These are phyloP conservation scores for Rutstroemia sp. DNA, from an alignment of 2,329 filamentous ascomycete genomes.

Conservation along the genomic window DNA sequence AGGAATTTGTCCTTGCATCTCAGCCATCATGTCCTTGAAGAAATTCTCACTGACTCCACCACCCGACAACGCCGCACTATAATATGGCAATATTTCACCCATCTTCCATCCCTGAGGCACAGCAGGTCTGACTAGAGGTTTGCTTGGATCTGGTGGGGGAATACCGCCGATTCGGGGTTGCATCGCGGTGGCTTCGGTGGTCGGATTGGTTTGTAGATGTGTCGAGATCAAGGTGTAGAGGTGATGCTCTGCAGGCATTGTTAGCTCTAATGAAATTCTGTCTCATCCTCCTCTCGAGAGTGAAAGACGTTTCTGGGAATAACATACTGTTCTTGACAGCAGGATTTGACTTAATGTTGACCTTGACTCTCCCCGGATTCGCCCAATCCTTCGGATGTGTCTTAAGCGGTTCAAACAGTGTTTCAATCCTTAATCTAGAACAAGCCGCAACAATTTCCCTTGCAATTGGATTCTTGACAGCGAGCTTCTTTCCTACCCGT, in stretches of 20 bases:
- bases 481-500: slow-evolving; percentile 64
- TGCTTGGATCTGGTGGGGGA: slow-evolving; percentile 52
- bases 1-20: slow-evolving; percentile 55
- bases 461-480: slow-evolving; percentile 79
- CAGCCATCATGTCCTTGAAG: slow-evolving; percentile 93
- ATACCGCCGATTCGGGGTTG: slow-evolving; percentile 66
- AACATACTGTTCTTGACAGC: slow-evolving; percentile 56
- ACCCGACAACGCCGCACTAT: slow-evolving; percentile 83
- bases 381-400: slow-evolving; percentile 95
- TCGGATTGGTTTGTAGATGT: slow-evolving; percentile 72
- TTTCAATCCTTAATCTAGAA: slow-evolving; percentile 59
- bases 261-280: no score
- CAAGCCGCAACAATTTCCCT: slow-evolving; percentile 85
- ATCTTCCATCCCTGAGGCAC: slow-evolving; percentile 91
- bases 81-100: slow-evolving; percentile 72
- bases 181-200: slow-evolving; percentile 63
- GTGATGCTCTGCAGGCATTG: slow-evolving; percentile 59
- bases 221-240: slow-evolving; percentile 74
- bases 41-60: slow-evolving; percentile 93
- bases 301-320: background rate
- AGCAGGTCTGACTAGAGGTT: slow-evolving; percentile 63
- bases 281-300: background rate
- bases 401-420: slow-evolving; percentile 85
- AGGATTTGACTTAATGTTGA: slow-evolving; percentile 59
- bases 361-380: slow-evolving; percentile 84